Evolutionary conservation across 2,329 filamentous ascomycete genomes (phyloP), one percentile per base, ranked within the genome.

Genomic region (Trichoderma breve): DNA sequence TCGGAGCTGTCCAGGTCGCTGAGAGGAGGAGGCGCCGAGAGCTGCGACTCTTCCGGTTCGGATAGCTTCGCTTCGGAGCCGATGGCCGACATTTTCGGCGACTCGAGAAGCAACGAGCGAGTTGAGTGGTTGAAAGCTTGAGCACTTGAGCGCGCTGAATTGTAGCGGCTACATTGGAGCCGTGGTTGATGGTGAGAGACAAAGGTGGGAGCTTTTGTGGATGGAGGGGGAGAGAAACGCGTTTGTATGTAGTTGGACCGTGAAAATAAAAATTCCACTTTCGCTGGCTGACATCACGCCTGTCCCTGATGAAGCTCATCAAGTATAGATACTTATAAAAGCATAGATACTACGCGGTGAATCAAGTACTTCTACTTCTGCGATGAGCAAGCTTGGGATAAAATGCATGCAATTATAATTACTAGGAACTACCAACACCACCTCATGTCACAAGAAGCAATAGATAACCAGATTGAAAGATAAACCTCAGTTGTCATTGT

Each of bases 31-130:
- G 76, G 75, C 30, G 76, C 76, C 30, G 79, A 80, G 68, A 78
- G 77, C 64, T 74, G 76, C 34, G 81, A 77, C 32, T 82, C 80
- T 70, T 80, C 81, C 72, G 74, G 77, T 43, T 80, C 79, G 18
- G 77, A 79, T 65, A 76, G 74, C 34, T 76, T 78, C 39, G 77
- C 74, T 71, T 78, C 79, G 14, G 76, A 58, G 68, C 78, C 77
- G 78, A 81, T 81, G 65, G 74, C 72, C 57, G 70, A 73, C 62
- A 70, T 58, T 64, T 36, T n/a, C 18, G 51, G 12, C 24, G 26
- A 24, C 30, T 64, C 57, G 18, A 36, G n/a, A 28, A 30, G 24
- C 26, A 39, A 36, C 21, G 30, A n/a, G 60, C 14, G 51, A 26
- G 9, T 39, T 72, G 51, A 53, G 12, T 18, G 43, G 34, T 30